These are phyloP conservation scores for Earliella scabrosa DNA, from an alignment of 1,284 basidiomycete genomes.

Conservation along the genomic window DNA sequence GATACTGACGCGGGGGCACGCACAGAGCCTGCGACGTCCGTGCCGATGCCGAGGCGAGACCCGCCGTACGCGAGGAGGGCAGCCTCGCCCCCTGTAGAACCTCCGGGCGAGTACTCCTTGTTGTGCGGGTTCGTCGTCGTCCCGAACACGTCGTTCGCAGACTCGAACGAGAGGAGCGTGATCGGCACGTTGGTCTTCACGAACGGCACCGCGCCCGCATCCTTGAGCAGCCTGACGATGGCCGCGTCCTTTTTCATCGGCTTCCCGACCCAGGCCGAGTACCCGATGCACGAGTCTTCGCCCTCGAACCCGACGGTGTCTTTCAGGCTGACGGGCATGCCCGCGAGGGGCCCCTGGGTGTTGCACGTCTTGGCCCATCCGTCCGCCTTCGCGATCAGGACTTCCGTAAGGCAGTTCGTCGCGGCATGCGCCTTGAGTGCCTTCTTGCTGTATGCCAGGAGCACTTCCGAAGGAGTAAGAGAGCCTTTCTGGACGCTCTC, in stretches of 20 bases:
- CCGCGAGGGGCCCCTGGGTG: conserved; percentile 58
- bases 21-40: conserved; percentile 74
- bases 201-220: conserved; percentile 76
- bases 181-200: conserved; percentile 80
- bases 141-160: conserved; percentile 73
- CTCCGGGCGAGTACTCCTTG: conserved; percentile 61
- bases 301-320: conserved; percentile 69
- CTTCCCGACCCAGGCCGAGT: conserved; percentile 61
- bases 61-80: conserved; percentile 73
- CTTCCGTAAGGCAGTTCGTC: conserved; percentile 63
- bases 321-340: conserved; percentile 74
- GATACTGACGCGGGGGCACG: conserved; percentile 75
- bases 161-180: conserved; percentile 79
- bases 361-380: conserved; percentile 47
- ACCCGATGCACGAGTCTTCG: conserved; percentile 78
- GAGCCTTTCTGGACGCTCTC: conserved; percentile 43
- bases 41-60: conserved; percentile 74
- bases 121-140: conserved; percentile 70
- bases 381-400: conserved; percentile 45
- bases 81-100: conserved; percentile 73
- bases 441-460: conserved; percentile 55
- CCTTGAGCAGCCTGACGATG: conserved; percentile 62
- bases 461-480: conserved; percentile 44
- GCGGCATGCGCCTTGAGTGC: conserved; percentile 54
- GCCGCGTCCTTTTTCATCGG: conserved; percentile 59